Conservation (phyloP, 2,329 filamentous ascomycete species). For the Arthrobotrys sphaeroides region DNA sequence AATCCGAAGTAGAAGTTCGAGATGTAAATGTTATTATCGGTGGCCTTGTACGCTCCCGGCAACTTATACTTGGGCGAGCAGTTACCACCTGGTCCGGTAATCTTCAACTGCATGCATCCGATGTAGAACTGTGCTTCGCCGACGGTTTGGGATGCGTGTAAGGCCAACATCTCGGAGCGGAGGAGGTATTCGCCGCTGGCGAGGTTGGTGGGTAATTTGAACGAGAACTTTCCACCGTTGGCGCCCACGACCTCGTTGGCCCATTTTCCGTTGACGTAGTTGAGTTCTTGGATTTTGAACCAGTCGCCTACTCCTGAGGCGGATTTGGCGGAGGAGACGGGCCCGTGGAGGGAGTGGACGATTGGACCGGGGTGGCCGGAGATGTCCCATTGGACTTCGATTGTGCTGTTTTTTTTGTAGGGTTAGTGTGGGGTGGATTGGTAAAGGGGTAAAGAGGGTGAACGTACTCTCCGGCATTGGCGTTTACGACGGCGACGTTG, state of each 20-base stretch:
- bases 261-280: slow-evolving; percentile 58
- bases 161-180: slow-evolving; percentile 60
- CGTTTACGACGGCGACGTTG: slow-evolving; percentile 59
- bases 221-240: slow-evolving; percentile 54
- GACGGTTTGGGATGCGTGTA: slow-evolving; percentile 58
- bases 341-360: slow-evolving; percentile 61
- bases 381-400: slow-evolving; percentile 61
- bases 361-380: slow-evolving; percentile 62
- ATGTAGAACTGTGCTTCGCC: slow-evolving; percentile 60
- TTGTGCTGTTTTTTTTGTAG: slow-evolving; percentile 56
- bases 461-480: slow-evolving; percentile 44
- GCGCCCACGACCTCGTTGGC: slow-evolving; percentile 58
- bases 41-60: slow-evolving; percentile 59
- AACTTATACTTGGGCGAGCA: slow-evolving; percentile 59
- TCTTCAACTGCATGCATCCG: slow-evolving; percentile 60
- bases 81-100: slow-evolving; percentile 58
- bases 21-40: slow-evolving; percentile 58
- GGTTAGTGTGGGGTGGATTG: slow-evolving; percentile 17
- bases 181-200: slow-evolving; percentile 60
- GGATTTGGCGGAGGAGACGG: slow-evolving; percentile 57
- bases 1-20: slow-evolving; percentile 60
- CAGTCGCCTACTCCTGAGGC: slow-evolving; percentile 59
- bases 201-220: slow-evolving; percentile 58
- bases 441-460: not conserved
- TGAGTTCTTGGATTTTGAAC: slow-evolving; percentile 59